Conservation (phyloP, 2,329 filamentous ascomycete genomes). For the Hymenoscyphus linearis region DNA sequence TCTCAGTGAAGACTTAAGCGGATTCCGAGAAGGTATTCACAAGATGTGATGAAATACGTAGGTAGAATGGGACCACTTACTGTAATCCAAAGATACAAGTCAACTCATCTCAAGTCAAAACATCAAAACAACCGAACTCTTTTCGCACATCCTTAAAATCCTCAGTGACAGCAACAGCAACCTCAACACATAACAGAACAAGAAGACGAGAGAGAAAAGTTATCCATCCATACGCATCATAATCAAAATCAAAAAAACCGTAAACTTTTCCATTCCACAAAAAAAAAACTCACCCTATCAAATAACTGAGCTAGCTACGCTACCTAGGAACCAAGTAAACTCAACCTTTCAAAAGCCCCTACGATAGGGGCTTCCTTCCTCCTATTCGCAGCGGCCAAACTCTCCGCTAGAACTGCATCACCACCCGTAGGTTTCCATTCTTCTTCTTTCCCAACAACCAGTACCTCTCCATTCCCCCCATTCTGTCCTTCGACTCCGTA, state of each 20-base stretch:
- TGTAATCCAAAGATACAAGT: too few relatives aligned
- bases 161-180: neutral
- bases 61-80: too few relatives aligned
- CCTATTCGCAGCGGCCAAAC: slow-evolving; percentile 26
- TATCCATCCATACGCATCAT: neutral
- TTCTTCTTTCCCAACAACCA: slow-evolving; percentile 15
- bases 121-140: too few relatives aligned
- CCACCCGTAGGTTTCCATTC: slow-evolving; percentile 29
- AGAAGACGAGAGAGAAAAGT: neutral
- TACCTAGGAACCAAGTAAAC: slow-evolving; percentile 31
- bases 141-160: neutral
- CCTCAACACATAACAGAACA: neutral
- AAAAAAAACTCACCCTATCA: too few relatives aligned
- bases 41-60: too few relatives aligned
- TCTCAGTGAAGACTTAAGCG: too few relatives aligned
- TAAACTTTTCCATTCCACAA: neutral
- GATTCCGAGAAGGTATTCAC: too few relatives aligned
- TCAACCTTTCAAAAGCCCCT: slow-evolving; percentile 39
- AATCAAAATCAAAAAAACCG: too few relatives aligned
- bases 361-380: slow-evolving; percentile 30
- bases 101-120: too few relatives aligned
- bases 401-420: slow-evolving; percentile 32
- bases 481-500: slow-evolving; percentile 42
- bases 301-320: neutral
- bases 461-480: slow-evolving; percentile 8